These are phyloP conservation scores for Candida maesae DNA, from an alignment of 805 yeast species.

Conservation along the genomic window DNA sequence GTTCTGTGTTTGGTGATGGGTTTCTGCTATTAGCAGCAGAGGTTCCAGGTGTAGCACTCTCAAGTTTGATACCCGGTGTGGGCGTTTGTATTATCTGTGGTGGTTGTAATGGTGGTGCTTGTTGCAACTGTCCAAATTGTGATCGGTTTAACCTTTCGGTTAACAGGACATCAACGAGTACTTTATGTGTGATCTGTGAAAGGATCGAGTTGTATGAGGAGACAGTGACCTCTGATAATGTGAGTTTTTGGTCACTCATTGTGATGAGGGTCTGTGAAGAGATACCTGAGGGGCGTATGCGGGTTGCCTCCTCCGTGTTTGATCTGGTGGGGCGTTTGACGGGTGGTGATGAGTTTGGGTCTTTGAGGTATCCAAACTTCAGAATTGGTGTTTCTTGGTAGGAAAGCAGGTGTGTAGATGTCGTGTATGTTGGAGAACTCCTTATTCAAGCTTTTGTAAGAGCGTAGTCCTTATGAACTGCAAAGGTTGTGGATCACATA, in stretches of 20 bases:
- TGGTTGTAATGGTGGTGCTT: slow-evolving; percentile 10
- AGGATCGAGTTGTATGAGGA: slow-evolving; percentile 8
- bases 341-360: no score
- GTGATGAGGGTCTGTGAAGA: not conserved
- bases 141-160: slow-evolving; percentile 12
- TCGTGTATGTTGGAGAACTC: no score
- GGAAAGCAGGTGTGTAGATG: no score
- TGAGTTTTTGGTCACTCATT: slow-evolving; percentile 3
- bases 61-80: slow-evolving; percentile 6
- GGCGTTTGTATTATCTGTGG: slow-evolving; percentile 1
- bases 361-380: no score
- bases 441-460: no score
- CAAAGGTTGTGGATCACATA: no score
- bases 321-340: no score
- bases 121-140: slow-evolving; percentile 14
- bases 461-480: no score
- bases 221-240: slow-evolving; percentile 8
- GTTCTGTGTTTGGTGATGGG: slow-evolving; percentile 20
- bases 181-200: slow-evolving; percentile 11
- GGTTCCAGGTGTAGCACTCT: slow-evolving; percentile 8
- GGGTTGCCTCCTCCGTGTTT: no score
- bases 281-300: no score
- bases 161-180: slow-evolving; percentile 13
- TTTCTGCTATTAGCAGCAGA: slow-evolving; percentile 12
- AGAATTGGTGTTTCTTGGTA: no score